These are phyloP conservation scores for Chaetothyriales sp. DNA, from an alignment of 2,329 filamentous ascomycete genomes.

Conservation along the genomic window DNA sequence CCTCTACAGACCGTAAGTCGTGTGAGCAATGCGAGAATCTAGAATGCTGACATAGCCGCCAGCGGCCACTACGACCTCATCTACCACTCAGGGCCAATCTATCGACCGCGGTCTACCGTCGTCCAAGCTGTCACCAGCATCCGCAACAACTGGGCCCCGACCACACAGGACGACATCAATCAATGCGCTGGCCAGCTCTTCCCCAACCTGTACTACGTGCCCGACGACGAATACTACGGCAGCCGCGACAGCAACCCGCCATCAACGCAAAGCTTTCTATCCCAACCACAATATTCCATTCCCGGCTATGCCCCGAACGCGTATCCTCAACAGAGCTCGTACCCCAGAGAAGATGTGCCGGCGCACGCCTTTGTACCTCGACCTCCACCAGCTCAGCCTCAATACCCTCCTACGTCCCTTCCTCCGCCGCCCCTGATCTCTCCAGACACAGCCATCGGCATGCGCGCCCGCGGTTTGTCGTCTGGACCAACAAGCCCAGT, in stretches of 20 bases:
- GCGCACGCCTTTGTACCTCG: background rate
- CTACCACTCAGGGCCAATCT: constrained; percentile 43
- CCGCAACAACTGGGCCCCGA: background rate
- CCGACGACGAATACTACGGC: background rate
- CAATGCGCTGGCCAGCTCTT: background rate
- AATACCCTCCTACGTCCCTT: background rate
- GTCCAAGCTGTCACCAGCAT: background rate
- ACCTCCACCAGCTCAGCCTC: background rate
- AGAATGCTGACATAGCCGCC: constrained; percentile 1
- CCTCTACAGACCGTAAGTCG: constrained; percentile 51
- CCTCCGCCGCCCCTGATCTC: background rate
- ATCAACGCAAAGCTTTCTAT: background rate
- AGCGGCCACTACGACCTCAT: constrained; percentile 88
- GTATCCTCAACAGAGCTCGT: background rate
- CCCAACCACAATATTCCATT: background rate
- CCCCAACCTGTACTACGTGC: background rate
- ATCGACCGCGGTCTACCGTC: background rate
- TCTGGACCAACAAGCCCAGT: background rate
- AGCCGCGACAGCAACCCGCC: background rate
- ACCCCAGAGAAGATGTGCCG: background rate
- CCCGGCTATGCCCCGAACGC: background rate
- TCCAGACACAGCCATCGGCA: background rate
- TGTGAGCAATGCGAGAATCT: background rate
- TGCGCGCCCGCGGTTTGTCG: background rate
- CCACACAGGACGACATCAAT: background rate